Conservation (phyloP, 495 filamentous ascomycete species). For the Xylaria longipes region DNA sequence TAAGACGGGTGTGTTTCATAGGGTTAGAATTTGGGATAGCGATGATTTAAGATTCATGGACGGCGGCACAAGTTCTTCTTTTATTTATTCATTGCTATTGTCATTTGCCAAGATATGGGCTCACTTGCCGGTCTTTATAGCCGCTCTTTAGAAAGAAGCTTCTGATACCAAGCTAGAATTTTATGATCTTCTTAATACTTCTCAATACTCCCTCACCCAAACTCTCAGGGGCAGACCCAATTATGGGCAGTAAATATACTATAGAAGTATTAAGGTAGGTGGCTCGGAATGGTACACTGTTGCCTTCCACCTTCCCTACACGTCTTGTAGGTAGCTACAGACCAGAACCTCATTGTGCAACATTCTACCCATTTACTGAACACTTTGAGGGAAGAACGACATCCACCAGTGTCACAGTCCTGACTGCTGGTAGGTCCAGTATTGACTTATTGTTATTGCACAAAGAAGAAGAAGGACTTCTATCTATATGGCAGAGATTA, state of each 20-base stretch:
- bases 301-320: background rate
- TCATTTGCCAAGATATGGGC: slow-evolving; percentile 3
- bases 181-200: background rate
- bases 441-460: too few relatives aligned
- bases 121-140: background rate
- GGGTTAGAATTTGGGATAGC: background rate
- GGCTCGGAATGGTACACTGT: too few relatives aligned
- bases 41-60: background rate
- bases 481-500: too few relatives aligned
- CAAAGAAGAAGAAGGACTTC: too few relatives aligned
- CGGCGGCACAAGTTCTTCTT: background rate
- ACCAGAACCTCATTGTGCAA: too few relatives aligned
- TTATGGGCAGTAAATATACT: too few relatives aligned
- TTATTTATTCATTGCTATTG: background rate
- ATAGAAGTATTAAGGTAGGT: too few relatives aligned
- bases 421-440: too few relatives aligned
- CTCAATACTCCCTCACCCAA: background rate
- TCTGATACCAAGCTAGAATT: background rate
- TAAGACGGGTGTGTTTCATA: slow-evolving; percentile 35
- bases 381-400: too few relatives aligned
- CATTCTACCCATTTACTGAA: too few relatives aligned
- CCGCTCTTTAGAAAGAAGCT: background rate
- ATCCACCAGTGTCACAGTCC: too few relatives aligned
- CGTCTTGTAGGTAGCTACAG: background rate
- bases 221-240: background rate